These are phyloP conservation scores for Millerozyma miso DNA, from an alignment of 805 yeast genomes.

Conservation along the genomic window DNA sequence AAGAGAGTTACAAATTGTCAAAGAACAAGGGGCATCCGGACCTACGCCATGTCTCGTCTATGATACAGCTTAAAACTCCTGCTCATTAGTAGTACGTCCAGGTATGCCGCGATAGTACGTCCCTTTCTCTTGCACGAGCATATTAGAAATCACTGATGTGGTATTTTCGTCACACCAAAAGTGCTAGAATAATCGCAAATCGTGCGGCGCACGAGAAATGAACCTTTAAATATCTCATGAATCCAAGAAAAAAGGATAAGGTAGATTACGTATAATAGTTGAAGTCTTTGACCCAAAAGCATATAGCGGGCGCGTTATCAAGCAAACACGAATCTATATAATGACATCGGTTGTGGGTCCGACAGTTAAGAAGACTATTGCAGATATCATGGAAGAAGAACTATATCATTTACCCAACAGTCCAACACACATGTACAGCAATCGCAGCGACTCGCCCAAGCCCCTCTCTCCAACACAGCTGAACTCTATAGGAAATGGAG, in stretches of 20 bases:
- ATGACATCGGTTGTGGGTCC: constrained; percentile 51
- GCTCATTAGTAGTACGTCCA: no score
- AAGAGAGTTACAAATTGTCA: no score
- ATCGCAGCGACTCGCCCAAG: constrained; percentile 7
- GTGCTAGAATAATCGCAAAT: constrained; percentile 1
- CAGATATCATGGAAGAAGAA: constrained; percentile 60
- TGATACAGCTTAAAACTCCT: no score
- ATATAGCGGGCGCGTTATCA: neutral
- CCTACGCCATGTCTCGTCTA: no score
- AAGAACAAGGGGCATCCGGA: no score
- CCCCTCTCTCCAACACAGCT: constrained; percentile 5
- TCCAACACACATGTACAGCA: constrained; percentile 10
- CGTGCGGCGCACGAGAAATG: neutral
- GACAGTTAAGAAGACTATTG: constrained; percentile 46
- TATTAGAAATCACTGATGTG: neutral
- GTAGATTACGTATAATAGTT: neutral
- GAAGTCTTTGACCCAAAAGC: neutral
- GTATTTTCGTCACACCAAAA: neutral
- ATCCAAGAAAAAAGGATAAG: neutral
- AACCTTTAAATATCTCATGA: neutral
- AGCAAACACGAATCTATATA: neutral
- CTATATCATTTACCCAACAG: constrained; percentile 40
- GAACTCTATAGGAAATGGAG: neutral
- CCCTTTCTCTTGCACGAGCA: neutral
- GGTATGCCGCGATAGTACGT: no score